Evolutionary conservation across 163 green algal species (phyloP).

Genomic region (Smithsoniella earleae): DNA sequence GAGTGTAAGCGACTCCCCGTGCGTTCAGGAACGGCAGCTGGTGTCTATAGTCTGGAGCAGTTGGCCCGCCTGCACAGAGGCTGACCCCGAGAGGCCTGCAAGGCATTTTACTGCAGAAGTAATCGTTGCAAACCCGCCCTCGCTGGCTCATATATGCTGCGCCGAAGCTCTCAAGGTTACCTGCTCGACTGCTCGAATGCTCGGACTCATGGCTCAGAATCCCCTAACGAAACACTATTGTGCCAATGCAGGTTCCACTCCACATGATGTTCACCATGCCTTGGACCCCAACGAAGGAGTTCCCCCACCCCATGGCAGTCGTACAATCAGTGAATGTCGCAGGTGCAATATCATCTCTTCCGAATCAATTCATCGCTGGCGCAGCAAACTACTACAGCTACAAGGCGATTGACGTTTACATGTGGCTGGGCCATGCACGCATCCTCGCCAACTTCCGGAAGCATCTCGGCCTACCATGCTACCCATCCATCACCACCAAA

Average conservation of each 20-base stretch:
- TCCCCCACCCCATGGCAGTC: slow-evolving; percentile 45
- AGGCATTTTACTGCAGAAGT: slow-evolving; percentile 44
- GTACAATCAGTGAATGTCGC: slow-evolving; percentile 27
- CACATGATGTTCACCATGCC: slow-evolving; percentile 69
- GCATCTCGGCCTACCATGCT: slow-evolving; percentile 36
- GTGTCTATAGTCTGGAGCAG: slow-evolving; percentile 46
- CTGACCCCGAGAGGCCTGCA: slow-evolving; percentile 33
- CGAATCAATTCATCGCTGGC: slow-evolving; percentile 33
- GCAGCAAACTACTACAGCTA: slow-evolving; percentile 49
- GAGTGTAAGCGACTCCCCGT: too few species aligned
- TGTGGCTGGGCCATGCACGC: slow-evolving; percentile 37
- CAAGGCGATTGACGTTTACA: slow-evolving; percentile 46
- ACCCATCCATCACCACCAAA: not conserved
- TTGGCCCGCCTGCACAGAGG: slow-evolving; percentile 42
- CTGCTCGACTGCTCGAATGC: not conserved
- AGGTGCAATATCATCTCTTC: not conserved
- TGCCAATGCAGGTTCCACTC: slow-evolving; percentile 44
- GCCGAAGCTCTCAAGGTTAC: slow-evolving; percentile 51
- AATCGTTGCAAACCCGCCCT: slow-evolving; percentile 58
- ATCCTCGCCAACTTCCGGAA: slow-evolving; percentile 42
- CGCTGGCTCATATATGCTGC: slow-evolving; percentile 48
- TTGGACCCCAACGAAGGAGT: slow-evolving; percentile 55
- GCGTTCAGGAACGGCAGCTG: slow-evolving; percentile 42
- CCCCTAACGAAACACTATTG: too few species aligned
- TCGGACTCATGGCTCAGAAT: too few species aligned